Evolutionary conservation across 371 early-diverging fungal species (phyloP).

Genomic region (Mortierella sp.): DNA sequence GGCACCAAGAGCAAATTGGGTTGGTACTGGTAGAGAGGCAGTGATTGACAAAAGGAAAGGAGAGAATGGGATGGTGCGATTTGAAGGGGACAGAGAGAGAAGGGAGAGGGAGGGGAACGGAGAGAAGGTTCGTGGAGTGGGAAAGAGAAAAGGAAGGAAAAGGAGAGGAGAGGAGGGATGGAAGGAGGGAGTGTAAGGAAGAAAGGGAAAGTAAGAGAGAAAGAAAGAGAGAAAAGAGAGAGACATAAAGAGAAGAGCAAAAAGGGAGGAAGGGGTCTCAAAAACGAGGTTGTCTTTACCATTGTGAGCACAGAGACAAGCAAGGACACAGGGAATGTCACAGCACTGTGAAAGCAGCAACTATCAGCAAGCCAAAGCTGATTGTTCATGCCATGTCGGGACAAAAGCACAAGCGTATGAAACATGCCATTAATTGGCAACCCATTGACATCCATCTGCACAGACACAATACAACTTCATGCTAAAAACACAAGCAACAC

Average conservation of each 20-base stretch:
- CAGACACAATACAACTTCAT: no score
- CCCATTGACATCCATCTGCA: no score
- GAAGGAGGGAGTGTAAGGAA: neutral
- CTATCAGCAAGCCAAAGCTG: no score
- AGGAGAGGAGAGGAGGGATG: constrained; percentile 3
- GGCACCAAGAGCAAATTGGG: no score
- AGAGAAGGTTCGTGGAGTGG: neutral
- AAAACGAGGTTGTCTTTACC: neutral
- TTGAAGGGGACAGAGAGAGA: neutral
- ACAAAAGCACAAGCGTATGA: no score
- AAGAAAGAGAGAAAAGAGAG: neutral
- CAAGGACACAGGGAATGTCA: no score
- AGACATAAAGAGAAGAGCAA: neutral
- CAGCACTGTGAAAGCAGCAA: no score
- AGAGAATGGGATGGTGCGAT: neutral
- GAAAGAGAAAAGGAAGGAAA: neutral
- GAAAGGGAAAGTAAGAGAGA: neutral
- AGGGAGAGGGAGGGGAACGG: neutral
- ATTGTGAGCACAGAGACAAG: neutral
- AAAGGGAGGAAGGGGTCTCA: neutral
- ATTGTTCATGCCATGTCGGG: no score
- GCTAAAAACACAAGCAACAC: no score
- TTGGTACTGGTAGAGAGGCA: neutral
- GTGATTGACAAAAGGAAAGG: neutral
- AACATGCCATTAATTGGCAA: no score